phyloP scores from a whole-genome alignment of 1,284 basidiomycete genomes.

The Anthracocystis panici-leucophaei region DNA sequence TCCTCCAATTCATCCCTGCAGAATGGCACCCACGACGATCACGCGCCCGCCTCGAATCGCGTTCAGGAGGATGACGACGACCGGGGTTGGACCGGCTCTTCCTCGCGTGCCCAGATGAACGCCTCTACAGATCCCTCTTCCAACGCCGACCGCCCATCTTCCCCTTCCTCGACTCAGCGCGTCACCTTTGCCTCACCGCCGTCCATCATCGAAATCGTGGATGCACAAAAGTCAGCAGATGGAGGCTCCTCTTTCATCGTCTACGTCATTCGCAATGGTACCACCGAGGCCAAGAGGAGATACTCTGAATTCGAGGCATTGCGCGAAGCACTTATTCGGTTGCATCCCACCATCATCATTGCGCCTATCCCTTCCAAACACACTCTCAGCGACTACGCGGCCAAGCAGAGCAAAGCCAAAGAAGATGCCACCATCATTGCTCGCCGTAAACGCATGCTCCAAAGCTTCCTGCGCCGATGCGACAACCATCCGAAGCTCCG shows the following conservation, averaged over 20 bases:
- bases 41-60: conserved; percentile 2
- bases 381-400: conserved; percentile 93
- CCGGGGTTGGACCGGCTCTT: conserved; percentile 40
- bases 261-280: conserved; percentile 90
- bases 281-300: conserved; percentile 84
- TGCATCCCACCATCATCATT: conserved; percentile 96
- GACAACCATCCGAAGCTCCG: conserved; percentile 91
- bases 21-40: not conserved
- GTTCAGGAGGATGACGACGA: conserved; percentile 37
- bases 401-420: conserved; percentile 96
- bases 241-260: conserved; percentile 87
- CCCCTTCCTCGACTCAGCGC: conserved; percentile 22
- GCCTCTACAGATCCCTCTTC: conserved; percentile 1
- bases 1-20: conserved; percentile 27
- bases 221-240: conserved; percentile 92
- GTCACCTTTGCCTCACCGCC: conserved; percentile 39
- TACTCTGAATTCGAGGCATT: conserved; percentile 98
- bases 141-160: conserved; percentile 1
- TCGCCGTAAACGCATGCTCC: conserved; percentile 90
- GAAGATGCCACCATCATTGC: conserved; percentile 94
- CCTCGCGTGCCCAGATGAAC: conserved; percentile 30
- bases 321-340: conserved; percentile 81
- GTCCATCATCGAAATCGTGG: conserved; percentile 71
- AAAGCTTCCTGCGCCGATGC: conserved; percentile 91
- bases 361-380: conserved; percentile 99